Evolutionary conservation across 176 grass and related monocot genomes (phyloP), one percentile per base, ranked within the genome.

Genomic region (Luzula sylvatica): DNA sequence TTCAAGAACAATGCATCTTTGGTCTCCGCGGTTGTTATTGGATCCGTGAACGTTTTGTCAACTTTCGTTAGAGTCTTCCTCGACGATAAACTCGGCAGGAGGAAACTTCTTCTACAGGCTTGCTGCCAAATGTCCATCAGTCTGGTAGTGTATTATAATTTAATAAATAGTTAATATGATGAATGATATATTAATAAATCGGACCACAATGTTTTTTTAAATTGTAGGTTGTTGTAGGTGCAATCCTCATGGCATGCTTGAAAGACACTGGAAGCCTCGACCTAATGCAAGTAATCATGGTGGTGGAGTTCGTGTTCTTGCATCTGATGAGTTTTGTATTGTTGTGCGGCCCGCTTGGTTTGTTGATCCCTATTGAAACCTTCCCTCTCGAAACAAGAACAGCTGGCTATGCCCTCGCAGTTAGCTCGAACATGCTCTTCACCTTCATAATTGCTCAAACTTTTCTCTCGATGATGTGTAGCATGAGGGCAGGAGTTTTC

Each of bases 311-410:
- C 11, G 75, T 87, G n/a, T 87, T 77, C 60, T 20, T 70, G 17
- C 82, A 78, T 41, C 78, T 87, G 3, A 61, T 52, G n/a, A 74
- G 73, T 65, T 87, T 87, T 52, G 83, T n/a, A n/a, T n/a, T n/a
- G n/a, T n/a, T n/a, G n/a, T n/a, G n/a, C n/a, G n/a, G n/a, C n/a
- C n/a, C n/a, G n/a, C n/a, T n/a, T n/a, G n/a, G n/a, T n/a, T n/a
- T n/a, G n/a, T n/a, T n/a, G n/a, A n/a, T n/a, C n/a, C n/a, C n/a
- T n/a, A n/a, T n/a, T n/a, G n/a, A n/a, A n/a, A n/a, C n/a, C n/a
- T n/a, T n/a, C n/a, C n/a, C n/a, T n/a, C n/a, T n/a, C n/a, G n/a
- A n/a, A n/a, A n/a, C n/a, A n/a, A n/a, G n/a, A n/a, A n/a, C n/a
- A n/a, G n/a, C n/a, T n/a, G n/a, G n/a, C n/a, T n/a, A n/a, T n/a